Evolutionary conservation across 352 stramenopile species (phyloP), one percentile per base, ranked within the genome.

Genomic region (Phytophthora litchii): DNA sequence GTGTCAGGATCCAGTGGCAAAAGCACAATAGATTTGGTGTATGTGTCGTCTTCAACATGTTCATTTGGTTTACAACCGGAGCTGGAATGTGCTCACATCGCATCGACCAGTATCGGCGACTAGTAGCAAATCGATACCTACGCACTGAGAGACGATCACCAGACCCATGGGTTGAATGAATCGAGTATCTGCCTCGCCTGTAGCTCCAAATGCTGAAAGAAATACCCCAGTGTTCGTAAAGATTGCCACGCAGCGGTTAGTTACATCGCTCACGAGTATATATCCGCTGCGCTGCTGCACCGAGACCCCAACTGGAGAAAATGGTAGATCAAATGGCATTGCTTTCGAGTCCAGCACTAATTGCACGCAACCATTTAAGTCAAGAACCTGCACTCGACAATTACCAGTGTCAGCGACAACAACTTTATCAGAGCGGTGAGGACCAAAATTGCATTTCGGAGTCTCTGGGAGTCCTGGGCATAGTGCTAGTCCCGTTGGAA

Each of bases 371-470:
- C 67, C 64, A n/a, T 76, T 55, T 1, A 77, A 41, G 9, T 61
- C 47, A 27, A 88, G 68, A 3, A 91, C 47, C 41, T 91, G 80
- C 8, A 90, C 54, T 16, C 80, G 80, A 23, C 70, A 66, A 47
- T 86, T 89, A 0, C 77, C 71, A 23, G 67, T 73, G 42, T 89
- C 80, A 6, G 70, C 67, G 7, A 89, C 68, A 12, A 76, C 67
- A 11, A 83, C 48, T 64, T 86, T 86, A n/a, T 72, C 65, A 7
- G 72, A 66, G 0, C 77, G 77, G 27, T 80, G 67, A 4, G 53
- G 34, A 12, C 77, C 80, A 64, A 86, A 86, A 32, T 86, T 49
- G 43, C 80, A 88, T n/a, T 73, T 65, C 6, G 65, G 52, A 1
- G 51, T 61, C 2, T 52, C 23, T 0, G 66, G 69, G 9, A 89